phyloP scores from a whole-genome alignment of 352 stramenopile genomes.

The Pythium aquatile region DNA sequence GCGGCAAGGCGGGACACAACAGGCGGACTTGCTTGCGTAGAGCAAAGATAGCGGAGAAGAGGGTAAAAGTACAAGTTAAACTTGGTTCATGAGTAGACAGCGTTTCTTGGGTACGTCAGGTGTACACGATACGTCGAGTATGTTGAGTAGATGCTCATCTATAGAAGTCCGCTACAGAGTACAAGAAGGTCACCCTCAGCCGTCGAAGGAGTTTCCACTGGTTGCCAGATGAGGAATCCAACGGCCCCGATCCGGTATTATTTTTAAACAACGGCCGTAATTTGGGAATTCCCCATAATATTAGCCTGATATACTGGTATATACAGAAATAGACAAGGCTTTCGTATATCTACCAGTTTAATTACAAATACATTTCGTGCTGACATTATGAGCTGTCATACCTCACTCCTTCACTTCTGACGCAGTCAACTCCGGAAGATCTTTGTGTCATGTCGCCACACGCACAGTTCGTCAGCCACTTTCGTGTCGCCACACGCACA shows the following conservation, averaged over 20 bases:
- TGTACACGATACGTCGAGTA: not conserved
- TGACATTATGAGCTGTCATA: too few relatives aligned
- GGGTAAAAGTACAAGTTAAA: constrained; percentile 1
- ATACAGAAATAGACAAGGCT: too few relatives aligned
- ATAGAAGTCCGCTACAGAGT: not conserved
- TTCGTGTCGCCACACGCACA: too few relatives aligned
- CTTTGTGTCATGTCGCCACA: too few relatives aligned
- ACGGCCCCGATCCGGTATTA: constrained; percentile 2
- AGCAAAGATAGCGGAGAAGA: constrained; percentile 1
- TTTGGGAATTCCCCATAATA: not conserved
- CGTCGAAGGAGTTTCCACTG: not conserved
- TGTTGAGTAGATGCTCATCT: not conserved
- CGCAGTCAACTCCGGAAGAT: too few relatives aligned
- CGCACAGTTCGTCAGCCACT: too few relatives aligned
- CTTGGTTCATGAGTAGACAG: not conserved
- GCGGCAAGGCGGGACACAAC: constrained; percentile 1
- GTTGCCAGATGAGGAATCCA: constrained; percentile 8
- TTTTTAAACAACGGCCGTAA: constrained; percentile 3
- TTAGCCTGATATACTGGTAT: too few relatives aligned
- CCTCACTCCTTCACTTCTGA: too few relatives aligned
- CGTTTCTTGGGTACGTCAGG: not conserved
- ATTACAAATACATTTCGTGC: too few relatives aligned
- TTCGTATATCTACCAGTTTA: too few relatives aligned
- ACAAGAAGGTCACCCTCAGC: not conserved
- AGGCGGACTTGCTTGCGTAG: constrained; percentile 3